A percentile compares a stretch with the other conserved stretches of the same genome.
These are phyloP conservation scores for Gossypium turneri DNA, from an alignment of 345 rosid genomes.

Conservation along the genomic window DNA sequence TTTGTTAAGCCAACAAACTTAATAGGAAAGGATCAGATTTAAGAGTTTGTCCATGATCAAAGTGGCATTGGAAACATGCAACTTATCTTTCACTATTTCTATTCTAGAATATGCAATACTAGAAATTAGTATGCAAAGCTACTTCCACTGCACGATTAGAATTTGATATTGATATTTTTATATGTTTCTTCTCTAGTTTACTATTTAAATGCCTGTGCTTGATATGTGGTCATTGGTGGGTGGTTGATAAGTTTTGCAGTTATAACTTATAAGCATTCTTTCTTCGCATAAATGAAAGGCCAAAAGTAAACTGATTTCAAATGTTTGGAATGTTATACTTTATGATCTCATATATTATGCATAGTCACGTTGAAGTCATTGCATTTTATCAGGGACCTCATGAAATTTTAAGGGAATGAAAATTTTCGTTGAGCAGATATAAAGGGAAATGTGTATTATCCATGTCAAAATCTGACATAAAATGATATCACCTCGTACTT, in stretches of 20 bases:
- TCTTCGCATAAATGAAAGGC: neutral
- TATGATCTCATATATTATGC: neutral
- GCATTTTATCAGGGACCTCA: no score
- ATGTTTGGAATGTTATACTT: neutral
- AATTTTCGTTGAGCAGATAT: no score
- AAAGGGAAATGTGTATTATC: no score
- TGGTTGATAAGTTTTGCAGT: neutral
- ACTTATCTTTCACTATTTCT: neutral
- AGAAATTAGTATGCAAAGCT: neutral
- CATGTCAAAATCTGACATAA: no score
- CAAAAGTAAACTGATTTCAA: neutral
- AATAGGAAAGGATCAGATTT: constrained; percentile 5
- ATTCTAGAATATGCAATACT: neutral
- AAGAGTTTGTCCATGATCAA: neutral
- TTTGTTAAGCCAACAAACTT: neutral
- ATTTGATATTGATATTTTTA: neutral
- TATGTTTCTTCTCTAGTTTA: neutral
- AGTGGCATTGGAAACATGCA: neutral
- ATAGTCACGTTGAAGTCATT: no score
- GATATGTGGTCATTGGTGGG: neutral
- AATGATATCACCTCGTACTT: no score
- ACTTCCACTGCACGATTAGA: neutral
- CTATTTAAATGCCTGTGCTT: neutral
- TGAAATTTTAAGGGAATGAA: no score
- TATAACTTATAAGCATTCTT: neutral